Evolutionary conservation across 2,329 filamentous ascomycete species (phyloP).

Genomic region (Dactylonectria macrodidyma): DNA sequence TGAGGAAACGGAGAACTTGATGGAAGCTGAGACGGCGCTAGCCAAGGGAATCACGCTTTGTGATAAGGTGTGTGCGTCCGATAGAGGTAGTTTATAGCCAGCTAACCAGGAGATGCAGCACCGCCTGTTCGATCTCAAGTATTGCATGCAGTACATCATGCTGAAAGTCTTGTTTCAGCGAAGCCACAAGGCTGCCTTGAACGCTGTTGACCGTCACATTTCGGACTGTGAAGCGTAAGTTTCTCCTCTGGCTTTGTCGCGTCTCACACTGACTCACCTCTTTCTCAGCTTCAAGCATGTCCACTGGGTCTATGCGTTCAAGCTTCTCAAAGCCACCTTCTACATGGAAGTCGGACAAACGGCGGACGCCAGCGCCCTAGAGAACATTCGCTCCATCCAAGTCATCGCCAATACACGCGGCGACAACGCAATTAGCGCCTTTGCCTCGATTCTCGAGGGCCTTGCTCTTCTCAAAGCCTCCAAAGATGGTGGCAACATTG

Average conservation of each 20-base stretch:
- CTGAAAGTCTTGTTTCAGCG: constrained; percentile 79
- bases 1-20: constrained; percentile 83
- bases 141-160: constrained; percentile 82
- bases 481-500: constrained; percentile 77
- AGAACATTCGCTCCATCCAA: constrained; percentile 77
- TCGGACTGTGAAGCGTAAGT: constrained; percentile 76
- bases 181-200: constrained; percentile 81
- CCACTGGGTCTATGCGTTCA: constrained; percentile 84
- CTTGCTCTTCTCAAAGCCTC: constrained; percentile 77
- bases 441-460: constrained; percentile 78
- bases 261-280: constrained; percentile 24
- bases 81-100: constrained; percentile 5
- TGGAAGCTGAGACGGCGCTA: constrained; percentile 80
- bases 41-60: constrained; percentile 80
- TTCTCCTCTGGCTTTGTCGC: not conserved
- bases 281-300: constrained; percentile 72
- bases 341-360: constrained; percentile 73
- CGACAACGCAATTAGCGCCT: constrained; percentile 76
- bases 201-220: constrained; percentile 78
- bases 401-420: constrained; percentile 71
- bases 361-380: constrained; percentile 75
- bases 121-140: constrained; percentile 75
- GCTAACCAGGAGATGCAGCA: constrained; percentile 53
- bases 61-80: constrained; percentile 66
- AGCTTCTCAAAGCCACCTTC: constrained; percentile 80